Evolutionary conservation across 805 yeast species (phyloP).

Genomic region (Citeromyces nyonsensis): DNA sequence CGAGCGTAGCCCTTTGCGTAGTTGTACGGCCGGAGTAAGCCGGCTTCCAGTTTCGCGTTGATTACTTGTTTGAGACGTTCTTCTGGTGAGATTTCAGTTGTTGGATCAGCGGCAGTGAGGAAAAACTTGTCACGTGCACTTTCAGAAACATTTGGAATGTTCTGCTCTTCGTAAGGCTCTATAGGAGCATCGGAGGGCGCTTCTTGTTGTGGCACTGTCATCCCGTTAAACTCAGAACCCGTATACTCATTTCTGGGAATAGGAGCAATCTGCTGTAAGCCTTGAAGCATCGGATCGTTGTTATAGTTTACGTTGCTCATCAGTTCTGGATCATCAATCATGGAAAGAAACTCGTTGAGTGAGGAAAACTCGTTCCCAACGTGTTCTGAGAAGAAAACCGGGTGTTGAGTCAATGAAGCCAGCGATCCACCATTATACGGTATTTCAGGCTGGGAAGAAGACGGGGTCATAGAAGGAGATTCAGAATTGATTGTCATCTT

Average conservation of each 20-base stretch:
- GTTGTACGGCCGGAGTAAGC: slow-evolving; percentile 80
- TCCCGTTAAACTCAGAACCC: neutral
- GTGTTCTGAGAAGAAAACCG: slow-evolving; percentile 78
- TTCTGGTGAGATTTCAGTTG: slow-evolving; percentile 87
- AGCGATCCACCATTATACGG: neutral
- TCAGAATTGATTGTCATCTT: neutral
- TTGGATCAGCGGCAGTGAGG: slow-evolving; percentile 93
- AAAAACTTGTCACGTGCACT: slow-evolving; percentile 88
- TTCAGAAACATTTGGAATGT: slow-evolving; percentile 29
- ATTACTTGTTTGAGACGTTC: slow-evolving; percentile 87
- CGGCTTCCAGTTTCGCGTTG: slow-evolving; percentile 89
- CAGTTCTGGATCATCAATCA: slow-evolving; percentile 77
- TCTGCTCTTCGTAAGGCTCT: neutral
- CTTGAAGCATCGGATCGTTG: slow-evolving; percentile 19
- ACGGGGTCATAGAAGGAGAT: neutral
- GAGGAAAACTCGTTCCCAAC: slow-evolving; percentile 90
- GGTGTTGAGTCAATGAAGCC: slow-evolving; percentile 34
- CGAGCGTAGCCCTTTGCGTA: slow-evolving; percentile 90
- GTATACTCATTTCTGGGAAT: neutral
- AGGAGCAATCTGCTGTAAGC: slow-evolving; percentile 2
- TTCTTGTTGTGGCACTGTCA: slow-evolving; percentile 1
- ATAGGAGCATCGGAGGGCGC: neutral
- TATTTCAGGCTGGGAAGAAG: neutral
- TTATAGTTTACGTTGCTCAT: slow-evolving; percentile 23
- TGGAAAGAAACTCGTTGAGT: slow-evolving; percentile 72